Percentiles rank a stretch among this genome's conserved stretches.
Conservation (phyloP, 2,329 filamentous ascomycete genomes). For the Ceratocystis papillata region DNA sequence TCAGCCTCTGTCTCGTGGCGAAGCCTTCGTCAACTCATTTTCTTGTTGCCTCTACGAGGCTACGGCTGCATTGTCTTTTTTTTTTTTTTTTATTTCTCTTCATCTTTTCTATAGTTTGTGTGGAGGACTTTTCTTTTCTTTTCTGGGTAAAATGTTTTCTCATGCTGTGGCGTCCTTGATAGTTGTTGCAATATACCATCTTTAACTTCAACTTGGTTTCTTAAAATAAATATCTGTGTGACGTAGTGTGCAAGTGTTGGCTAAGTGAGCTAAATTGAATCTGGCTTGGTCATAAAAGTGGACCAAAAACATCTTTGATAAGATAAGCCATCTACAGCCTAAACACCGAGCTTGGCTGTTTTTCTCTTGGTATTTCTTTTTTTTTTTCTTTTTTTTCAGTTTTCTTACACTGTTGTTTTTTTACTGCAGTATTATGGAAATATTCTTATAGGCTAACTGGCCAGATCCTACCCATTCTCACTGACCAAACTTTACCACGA, state of each 20-base stretch:
- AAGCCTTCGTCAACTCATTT: not conserved
- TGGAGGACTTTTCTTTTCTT: conserved; percentile 17
- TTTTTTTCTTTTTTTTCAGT: not conserved
- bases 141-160: conserved; percentile 21
- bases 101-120: conserved; percentile 1
- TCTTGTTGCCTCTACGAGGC: not conserved
- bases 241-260: not conserved
- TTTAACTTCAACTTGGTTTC: not conserved
- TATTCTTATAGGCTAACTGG: no score
- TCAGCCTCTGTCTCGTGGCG: not conserved
- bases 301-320: not conserved
- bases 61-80: not conserved
- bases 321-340: not conserved
- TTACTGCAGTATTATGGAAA: no score
- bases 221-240: not conserved
- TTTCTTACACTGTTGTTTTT: not conserved
- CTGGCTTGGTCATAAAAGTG: not conserved
- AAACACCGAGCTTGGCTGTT: not conserved
- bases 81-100: not conserved
- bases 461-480: not conserved
- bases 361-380: not conserved
- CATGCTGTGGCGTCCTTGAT: conserved; percentile 23
- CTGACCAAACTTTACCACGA: not conserved
- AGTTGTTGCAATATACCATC: conserved; percentile 16
- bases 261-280: not conserved